Conservation (phyloP, 768 basidiomycete species). For the Russula sp. region DNA sequence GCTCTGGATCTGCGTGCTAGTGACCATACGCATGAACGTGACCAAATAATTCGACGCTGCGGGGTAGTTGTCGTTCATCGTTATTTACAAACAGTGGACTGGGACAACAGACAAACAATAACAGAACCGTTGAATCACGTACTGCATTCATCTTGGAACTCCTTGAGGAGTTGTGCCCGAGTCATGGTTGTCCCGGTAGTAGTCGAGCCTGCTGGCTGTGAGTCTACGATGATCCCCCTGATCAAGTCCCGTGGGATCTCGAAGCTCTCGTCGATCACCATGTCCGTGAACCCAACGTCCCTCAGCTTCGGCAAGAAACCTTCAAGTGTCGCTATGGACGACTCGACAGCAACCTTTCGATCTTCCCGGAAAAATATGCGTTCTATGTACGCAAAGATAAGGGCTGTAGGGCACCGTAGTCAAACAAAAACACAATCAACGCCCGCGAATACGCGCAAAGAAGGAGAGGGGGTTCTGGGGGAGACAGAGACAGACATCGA, state of each 20-base stretch:
- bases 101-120: background rate
- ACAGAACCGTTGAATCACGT: conserved; percentile 35
- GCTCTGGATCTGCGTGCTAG: conserved; percentile 76
- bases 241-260: conserved; percentile 58
- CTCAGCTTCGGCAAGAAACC: conserved; percentile 51
- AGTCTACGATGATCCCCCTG: conserved; percentile 40
- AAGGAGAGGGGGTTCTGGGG: background rate
- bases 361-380: conserved; percentile 55
- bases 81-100: background rate
- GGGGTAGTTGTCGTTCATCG: background rate
- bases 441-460: background rate
- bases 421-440: conserved; percentile 25
- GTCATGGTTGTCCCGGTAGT: conserved; percentile 38
- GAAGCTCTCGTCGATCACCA: conserved; percentile 75
- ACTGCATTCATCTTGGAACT: conserved; percentile 46
- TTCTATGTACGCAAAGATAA: conserved; percentile 79
- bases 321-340: conserved; percentile 52
- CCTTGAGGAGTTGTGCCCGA: conserved; percentile 42
- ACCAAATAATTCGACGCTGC: conserved; percentile 71
- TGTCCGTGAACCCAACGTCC: conserved; percentile 56
- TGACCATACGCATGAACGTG: conserved; percentile 75
- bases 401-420: conserved; percentile 47
- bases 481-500: conserved; percentile 56
- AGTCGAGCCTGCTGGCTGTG: conserved; percentile 33
- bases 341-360: conserved; percentile 45